These are phyloP conservation scores for Dictyostelium citrinum DNA, from an alignment of 78 protist species.

Conservation along the genomic window DNA sequence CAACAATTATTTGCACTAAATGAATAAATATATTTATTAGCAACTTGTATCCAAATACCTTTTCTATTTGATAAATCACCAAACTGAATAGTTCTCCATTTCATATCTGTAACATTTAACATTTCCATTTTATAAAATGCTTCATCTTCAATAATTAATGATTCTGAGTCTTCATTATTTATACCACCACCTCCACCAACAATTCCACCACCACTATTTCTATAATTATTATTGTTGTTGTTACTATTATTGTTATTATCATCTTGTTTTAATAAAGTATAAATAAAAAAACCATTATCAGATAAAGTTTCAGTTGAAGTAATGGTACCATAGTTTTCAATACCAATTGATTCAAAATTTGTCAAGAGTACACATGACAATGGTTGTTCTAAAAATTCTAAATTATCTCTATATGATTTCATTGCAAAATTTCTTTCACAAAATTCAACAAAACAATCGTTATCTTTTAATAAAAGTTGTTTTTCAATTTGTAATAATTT, in stretches of 20 bases:
- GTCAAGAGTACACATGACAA: not conserved
- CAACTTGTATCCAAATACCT: constrained; percentile 24
- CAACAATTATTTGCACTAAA: not conserved
- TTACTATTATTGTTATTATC: not conserved
- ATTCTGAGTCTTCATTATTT: not conserved
- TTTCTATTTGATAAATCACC: not conserved
- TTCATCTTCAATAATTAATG: not conserved
- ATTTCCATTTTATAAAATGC: not conserved
- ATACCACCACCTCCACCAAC: not conserved
- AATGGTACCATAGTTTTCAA: not conserved
- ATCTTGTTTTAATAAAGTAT: not conserved
- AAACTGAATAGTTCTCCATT: constrained; percentile 10
- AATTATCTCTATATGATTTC: not conserved
- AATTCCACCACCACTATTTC: not conserved
- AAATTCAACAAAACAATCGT: not conserved
- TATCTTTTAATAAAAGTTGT: not conserved
- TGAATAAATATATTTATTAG: constrained; percentile 1
- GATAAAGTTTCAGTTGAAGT: not conserved
- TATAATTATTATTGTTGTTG: not conserved
- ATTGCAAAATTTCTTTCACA: constrained; percentile 4
- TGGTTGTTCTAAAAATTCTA: not conserved
- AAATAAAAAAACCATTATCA: constrained; percentile 8
- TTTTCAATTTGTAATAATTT: not conserved
- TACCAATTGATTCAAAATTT: not conserved
- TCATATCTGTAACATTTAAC: constrained; percentile 10